Evolutionary conservation across 177 flowering plant genomes (phyloP), one percentile per base, ranked within the genome.

Genomic region (Vitis hybrid): DNA sequence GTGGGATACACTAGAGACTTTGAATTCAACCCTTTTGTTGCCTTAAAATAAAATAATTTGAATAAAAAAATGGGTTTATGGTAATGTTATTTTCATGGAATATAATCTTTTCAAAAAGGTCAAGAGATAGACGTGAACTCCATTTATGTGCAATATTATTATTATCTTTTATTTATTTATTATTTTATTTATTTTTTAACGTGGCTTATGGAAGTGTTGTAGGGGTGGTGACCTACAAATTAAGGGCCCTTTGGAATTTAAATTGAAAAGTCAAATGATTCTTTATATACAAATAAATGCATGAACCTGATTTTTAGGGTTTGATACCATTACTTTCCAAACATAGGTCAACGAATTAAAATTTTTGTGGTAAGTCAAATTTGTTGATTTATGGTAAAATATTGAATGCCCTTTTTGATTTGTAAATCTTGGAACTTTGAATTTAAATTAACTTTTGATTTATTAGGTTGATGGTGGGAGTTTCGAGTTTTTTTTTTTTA

Each of bases 111-210:
- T 51, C 67, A 51, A 51, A 51, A 64, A 0, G 39, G 21, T 52
- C 10, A 3, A 7, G 1, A 26, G 45, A 55, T 26, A 66, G 68
- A 66, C 68, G 68, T 66, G 68, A 45, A 52, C 10, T 1, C 68
- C 68, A 66, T 66, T 22, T 51, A 15, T 15, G 10, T 3, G 13
- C 12, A 45, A 2, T 19, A 2, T 18, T 18, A 18, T 18, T 29
- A 10, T 13, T 33, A 52, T 9, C 15, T 21, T 52, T 51, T 51
- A 33, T 22, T 15, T 7, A 12, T 51, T 65, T 65, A 5, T 39
- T 39, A 39, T 39, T 33, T 3, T 33, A 33, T 33, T 33, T 21
- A 21, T 33, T 33, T 33, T 33, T 39, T 39, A 39, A 39, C 8
- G 7, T 39, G 57, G 19, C 57, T 51, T 51, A 51, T 52, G 68